Conservation (phyloP, 1,284 basidiomycete species). For the Termitomyces sp. region DNA sequence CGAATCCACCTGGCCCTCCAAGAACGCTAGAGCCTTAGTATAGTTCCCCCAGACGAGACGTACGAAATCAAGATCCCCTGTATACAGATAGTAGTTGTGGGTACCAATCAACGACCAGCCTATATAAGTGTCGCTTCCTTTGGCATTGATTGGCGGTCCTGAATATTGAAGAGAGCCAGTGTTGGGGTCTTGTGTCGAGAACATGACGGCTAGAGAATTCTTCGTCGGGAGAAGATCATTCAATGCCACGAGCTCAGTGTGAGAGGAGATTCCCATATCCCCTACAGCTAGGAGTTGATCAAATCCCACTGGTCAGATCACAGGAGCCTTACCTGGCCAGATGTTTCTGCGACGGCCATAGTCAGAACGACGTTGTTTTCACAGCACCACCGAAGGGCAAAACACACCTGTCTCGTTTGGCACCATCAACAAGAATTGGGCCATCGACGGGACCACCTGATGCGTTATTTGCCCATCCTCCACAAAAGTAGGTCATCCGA, state of each 20-base stretch:
- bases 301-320: not conserved
- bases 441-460: slow-evolving; percentile 29
- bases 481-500: not conserved
- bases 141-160: slow-evolving; percentile 30
- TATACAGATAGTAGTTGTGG: slow-evolving; percentile 32
- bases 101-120: slow-evolving; percentile 23
- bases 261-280: slow-evolving; percentile 32
- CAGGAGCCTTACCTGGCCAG: slow-evolving; percentile 24
- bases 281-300: slow-evolving; percentile 14
- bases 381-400: not conserved
- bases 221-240: slow-evolving; percentile 29
- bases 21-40: slow-evolving; percentile 41
- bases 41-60: slow-evolving; percentile 44
- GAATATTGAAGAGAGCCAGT: slow-evolving; percentile 29
- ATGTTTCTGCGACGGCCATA: slow-evolving; percentile 19
- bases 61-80: slow-evolving; percentile 42
- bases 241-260: slow-evolving; percentile 29
- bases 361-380: not conserved
- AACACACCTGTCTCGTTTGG: slow-evolving; percentile 30
- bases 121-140: slow-evolving; percentile 26
- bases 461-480: slow-evolving; percentile 29
- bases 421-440: slow-evolving; percentile 31
- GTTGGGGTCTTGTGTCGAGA: slow-evolving; percentile 25
- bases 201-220: slow-evolving; percentile 30
- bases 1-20: slow-evolving; percentile 38